A percentile compares a stretch with the other conserved stretches of the same genome.
Evolutionary conservation across 2,329 filamentous ascomycete species (phyloP).

Genomic region (Alternaria hordeiaustralica): DNA sequence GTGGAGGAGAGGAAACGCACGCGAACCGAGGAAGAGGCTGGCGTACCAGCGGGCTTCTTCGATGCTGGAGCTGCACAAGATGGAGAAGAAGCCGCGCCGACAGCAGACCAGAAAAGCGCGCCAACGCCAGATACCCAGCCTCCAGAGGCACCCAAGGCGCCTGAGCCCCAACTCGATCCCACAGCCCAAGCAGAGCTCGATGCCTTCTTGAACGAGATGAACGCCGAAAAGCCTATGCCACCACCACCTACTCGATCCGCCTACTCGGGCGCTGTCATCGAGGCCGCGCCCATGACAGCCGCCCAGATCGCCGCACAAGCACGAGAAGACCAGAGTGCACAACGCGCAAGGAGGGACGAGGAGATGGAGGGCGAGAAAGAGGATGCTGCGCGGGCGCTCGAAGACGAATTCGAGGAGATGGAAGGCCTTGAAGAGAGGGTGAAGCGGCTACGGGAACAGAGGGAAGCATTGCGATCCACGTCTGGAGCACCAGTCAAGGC

Average conservation of each 20-base stretch:
- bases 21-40: constrained; percentile 39
- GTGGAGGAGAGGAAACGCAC: constrained; percentile 42
- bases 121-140: constrained; percentile 8
- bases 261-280: constrained; percentile 51
- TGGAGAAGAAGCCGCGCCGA: constrained; percentile 10
- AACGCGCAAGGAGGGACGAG: constrained; percentile 51
- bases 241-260: constrained; percentile 72
- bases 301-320: constrained; percentile 56
- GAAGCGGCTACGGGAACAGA: constrained; percentile 53
- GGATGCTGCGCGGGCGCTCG: constrained; percentile 53
- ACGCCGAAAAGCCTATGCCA: constrained; percentile 79
- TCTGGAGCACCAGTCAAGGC: constrained; percentile 16
- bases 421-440: constrained; percentile 55
- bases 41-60: constrained; percentile 47
- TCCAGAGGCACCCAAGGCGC: constrained; percentile 12
- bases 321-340: constrained; percentile 52
- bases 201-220: constrained; percentile 59
- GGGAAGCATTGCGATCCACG: constrained; percentile 50
- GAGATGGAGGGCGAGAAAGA: constrained; percentile 58
- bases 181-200: constrained; percentile 59
- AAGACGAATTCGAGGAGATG: constrained; percentile 60
- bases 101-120: constrained; percentile 2
- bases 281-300: constrained; percentile 55
- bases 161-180: constrained; percentile 19
- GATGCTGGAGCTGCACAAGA: constrained; percentile 30